phyloP scores from a whole-genome alignment of 768 basidiomycete genomes.

The Pleurotus platypus region DNA sequence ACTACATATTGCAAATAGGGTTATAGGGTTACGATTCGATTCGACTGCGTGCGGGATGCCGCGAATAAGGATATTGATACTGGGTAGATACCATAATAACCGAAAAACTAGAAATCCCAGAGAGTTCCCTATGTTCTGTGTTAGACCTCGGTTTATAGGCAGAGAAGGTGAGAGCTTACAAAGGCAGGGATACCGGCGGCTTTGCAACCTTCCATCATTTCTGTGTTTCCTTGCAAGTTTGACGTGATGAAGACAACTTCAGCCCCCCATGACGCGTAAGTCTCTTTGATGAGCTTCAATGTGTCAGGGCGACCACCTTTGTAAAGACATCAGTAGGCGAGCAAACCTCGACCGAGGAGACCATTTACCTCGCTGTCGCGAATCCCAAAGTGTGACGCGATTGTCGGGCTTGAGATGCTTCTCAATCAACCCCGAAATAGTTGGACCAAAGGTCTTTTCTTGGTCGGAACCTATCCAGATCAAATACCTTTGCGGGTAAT shows the following conservation, averaged over 20 bases:
- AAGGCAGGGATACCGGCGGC: constrained; percentile 66
- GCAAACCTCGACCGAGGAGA: not conserved
- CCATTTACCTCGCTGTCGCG: constrained; percentile 54
- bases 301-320: constrained; percentile 69
- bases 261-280: constrained; percentile 73
- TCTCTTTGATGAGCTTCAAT: constrained; percentile 74
- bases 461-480: constrained; percentile 87
- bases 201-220: constrained; percentile 83
- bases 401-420: constrained; percentile 60
- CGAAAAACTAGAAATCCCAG: constrained; percentile 60
- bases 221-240: constrained; percentile 71
- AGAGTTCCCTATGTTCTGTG: constrained; percentile 47
- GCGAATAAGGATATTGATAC: constrained; percentile 11
- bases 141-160: not conserved
- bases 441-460: constrained; percentile 82
- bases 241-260: constrained; percentile 85
- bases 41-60: not conserved
- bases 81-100: not conserved
- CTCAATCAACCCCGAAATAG: constrained; percentile 69
- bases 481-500: constrained; percentile 49
- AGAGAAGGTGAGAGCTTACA: constrained; percentile 27
- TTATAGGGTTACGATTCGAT: not conserved
- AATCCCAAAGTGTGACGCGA: constrained; percentile 76
- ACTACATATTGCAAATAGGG: constrained; percentile 8
- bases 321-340: constrained; percentile 1